phyloP scores from a whole-genome alignment of 139 green algal genomes.

The Coelastrella sp. region DNA sequence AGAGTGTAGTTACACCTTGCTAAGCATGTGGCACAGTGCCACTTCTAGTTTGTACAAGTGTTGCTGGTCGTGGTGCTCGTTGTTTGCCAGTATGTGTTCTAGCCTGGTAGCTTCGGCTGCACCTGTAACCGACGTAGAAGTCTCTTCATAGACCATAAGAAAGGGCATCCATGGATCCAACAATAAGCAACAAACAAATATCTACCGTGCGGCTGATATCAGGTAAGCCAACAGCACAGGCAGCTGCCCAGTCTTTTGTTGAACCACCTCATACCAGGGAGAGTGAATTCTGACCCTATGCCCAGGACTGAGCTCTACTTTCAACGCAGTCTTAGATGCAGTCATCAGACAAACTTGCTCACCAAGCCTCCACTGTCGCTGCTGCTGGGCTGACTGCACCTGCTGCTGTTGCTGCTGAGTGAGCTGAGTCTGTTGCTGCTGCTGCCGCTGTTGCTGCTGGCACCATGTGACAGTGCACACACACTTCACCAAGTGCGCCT shows the following conservation, averaged over 20 bases:
- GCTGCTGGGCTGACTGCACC: background rate
- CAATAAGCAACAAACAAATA: background rate
- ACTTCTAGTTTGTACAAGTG: too few species aligned
- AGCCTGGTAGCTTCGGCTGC: too few species aligned
- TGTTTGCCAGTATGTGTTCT: too few species aligned
- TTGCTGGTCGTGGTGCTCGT: too few species aligned
- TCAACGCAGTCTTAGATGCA: background rate
- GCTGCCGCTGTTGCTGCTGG: constrained; percentile 14
- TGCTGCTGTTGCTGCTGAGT: constrained; percentile 10
- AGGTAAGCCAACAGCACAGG: background rate
- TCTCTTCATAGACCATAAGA: too few species aligned
- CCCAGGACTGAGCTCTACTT: constrained; percentile 1
- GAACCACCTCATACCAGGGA: constrained; percentile 10
- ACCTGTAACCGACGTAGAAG: too few species aligned
- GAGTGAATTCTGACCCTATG: constrained; percentile 14
- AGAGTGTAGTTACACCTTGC: too few species aligned
- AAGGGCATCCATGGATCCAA: too few species aligned
- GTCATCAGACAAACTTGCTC: constrained; percentile 20
- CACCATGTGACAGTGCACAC: background rate
- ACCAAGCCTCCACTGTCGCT: background rate
- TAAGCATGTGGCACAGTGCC: too few species aligned
- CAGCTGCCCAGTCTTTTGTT: background rate
- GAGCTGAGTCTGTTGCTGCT: background rate
- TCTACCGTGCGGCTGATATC: background rate
- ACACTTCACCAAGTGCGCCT: constrained; percentile 35